Evolutionary conservation across 257 asterid species (phyloP), one percentile per base, ranked within the genome.

Genomic region (Ligustrum vulgare): DNA sequence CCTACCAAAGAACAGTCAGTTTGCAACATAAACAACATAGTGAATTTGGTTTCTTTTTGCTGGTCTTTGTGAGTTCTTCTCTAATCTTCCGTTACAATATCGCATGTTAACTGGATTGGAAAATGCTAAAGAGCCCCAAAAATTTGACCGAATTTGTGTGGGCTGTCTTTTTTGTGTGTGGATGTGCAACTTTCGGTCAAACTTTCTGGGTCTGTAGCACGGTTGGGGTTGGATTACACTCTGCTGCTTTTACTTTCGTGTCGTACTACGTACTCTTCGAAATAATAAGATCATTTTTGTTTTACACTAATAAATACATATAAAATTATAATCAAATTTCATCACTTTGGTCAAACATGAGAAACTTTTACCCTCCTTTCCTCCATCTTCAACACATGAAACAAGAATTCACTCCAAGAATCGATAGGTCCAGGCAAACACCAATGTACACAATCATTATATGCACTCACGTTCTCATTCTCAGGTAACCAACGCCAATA

Each of bases 361-460:
- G 79, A 41, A 79, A 75, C 11, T 49, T 74, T 84, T 41, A 84
- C 89, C 66, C 68, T 79, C 22, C 85, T 74, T 20, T 81, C 86
- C 77, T 89, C 93, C 78, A 82, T 64, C 76, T 89, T 89, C 20
- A 87, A 36, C 86, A 83, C 75, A 67, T 89, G 90, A 41, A 76
- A 75, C 85, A 89, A 47, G 75, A 86, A 75, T 70, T 86, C 90
- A 47, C 90, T 91, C 95, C 93, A 89, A 32, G 82, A 18, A 86
- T 89, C 95, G 71, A 89, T 86, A 22, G 93, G 93, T 33, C 95
- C 95, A 0, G 91, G 90, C 80, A 82, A 70, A 74, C 86, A 82
- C 86, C 86, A 82, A 73, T 79, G 86, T 16, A 79, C 84, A 76
- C 86, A 82, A 76, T 82, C 84, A 76, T 82, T 82, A 60, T 76